Conservation (phyloP, 2,329 filamentous ascomycete species). For the Sordariomycetes sp. region DNA sequence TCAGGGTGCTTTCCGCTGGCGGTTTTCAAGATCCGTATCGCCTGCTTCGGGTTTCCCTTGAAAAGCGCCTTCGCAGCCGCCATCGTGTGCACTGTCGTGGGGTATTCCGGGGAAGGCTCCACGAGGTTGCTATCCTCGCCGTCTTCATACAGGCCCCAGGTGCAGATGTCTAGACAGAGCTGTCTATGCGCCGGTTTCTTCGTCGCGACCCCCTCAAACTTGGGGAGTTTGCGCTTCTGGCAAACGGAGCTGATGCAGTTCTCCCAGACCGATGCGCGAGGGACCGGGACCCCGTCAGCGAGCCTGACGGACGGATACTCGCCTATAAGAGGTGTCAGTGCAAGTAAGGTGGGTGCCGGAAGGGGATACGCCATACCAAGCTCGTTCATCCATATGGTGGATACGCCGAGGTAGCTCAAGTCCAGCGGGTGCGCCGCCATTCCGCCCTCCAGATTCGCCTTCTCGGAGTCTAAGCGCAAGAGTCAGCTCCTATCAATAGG, state of each 20-base stretch:
- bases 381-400: constrained; percentile 60
- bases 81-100: constrained; percentile 55
- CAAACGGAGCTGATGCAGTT: constrained; percentile 53
- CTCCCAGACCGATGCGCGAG: constrained; percentile 46
- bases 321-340: constrained; percentile 21
- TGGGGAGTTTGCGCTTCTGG: constrained; percentile 48
- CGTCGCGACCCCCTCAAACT: constrained; percentile 53
- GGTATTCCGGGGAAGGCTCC: constrained; percentile 31
- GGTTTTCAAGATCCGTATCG: constrained; percentile 58
- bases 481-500: not conserved
- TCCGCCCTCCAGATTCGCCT: constrained; percentile 53
- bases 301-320: constrained; percentile 36
- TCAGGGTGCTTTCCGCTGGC: constrained; percentile 53
- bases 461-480: constrained; percentile 41
- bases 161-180: constrained; percentile 64
- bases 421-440: constrained; percentile 62
- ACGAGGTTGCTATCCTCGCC: constrained; percentile 31
- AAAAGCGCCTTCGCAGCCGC: constrained; percentile 68
- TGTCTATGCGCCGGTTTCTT: constrained; percentile 60
- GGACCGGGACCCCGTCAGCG: constrained; percentile 28
- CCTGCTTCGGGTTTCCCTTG: constrained; percentile 56
- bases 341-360: not conserved
- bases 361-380: constrained; percentile 36
- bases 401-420: constrained; percentile 65
- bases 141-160: constrained; percentile 46